These are phyloP conservation scores for Pythium biforme DNA, from an alignment of 352 stramenopile genomes.

Conservation along the genomic window DNA sequence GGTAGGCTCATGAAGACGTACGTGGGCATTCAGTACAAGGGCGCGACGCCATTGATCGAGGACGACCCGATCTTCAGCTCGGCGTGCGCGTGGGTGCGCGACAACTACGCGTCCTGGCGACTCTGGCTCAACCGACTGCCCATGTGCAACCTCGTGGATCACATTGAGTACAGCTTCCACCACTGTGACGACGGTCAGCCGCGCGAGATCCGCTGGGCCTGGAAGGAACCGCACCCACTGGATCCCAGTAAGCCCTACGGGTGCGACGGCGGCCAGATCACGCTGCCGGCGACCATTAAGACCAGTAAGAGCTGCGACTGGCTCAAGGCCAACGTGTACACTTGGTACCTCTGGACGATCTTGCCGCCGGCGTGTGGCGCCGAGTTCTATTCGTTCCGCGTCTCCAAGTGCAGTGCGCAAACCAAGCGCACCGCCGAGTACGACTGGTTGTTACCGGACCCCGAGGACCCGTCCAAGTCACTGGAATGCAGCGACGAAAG, in stretches of 20 bases:
- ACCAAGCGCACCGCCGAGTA: slow-evolving; percentile 35
- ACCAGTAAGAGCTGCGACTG: slow-evolving; percentile 36
- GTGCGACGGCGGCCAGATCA: slow-evolving; percentile 28
- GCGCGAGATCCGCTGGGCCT: slow-evolving; percentile 27
- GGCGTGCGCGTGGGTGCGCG: slow-evolving; percentile 29
- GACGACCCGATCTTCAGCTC: slow-evolving; percentile 33
- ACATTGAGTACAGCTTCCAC: slow-evolving; percentile 31
- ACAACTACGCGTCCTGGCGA: slow-evolving; percentile 30
- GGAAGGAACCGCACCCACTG: neutral
- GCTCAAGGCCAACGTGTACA: slow-evolving; percentile 27
- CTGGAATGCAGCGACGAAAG: slow-evolving; percentile 39
- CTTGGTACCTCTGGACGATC: slow-evolving; percentile 30
- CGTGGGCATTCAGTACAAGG: too few species aligned
- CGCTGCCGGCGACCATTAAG: slow-evolving; percentile 9
- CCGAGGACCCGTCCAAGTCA: slow-evolving; percentile 20
- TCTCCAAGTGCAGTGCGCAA: slow-evolving; percentile 31
- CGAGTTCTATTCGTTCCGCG: slow-evolving; percentile 41
- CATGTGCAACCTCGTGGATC: slow-evolving; percentile 21
- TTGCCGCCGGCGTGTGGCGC: slow-evolving; percentile 35
- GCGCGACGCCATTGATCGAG: neutral
- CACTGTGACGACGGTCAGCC: slow-evolving; percentile 33
- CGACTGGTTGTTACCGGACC: slow-evolving; percentile 38
- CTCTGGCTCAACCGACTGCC: slow-evolving; percentile 27
- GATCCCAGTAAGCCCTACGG: slow-evolving; percentile 15
- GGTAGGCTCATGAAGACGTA: neutral